These are phyloP conservation scores for Sporobolomyces pararoseus DNA, from an alignment of 768 basidiomycete species.

Conservation along the genomic window DNA sequence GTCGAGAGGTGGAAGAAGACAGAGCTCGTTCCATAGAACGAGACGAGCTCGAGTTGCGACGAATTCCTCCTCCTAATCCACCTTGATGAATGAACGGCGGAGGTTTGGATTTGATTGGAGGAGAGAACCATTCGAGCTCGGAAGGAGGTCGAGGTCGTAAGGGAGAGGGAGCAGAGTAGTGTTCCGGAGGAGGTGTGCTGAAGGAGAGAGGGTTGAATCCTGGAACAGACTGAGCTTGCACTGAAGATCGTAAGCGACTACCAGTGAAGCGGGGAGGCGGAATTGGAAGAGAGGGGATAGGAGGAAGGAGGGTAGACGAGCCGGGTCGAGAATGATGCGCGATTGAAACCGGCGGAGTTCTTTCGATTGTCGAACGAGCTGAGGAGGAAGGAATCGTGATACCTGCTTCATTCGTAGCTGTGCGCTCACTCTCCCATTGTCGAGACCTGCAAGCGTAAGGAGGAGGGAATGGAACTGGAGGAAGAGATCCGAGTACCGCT, in stretches of 20 bases:
- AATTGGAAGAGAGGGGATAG: neutral
- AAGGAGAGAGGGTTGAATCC: neutral
- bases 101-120: neutral
- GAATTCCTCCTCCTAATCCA: neutral
- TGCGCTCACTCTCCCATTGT: neutral
- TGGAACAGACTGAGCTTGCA: too few relatives aligned
- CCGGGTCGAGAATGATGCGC: neutral
- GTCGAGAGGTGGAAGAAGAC: neutral
- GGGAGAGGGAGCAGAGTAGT: neutral
- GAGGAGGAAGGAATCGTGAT: slow-evolving; percentile 3
- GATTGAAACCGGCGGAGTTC: neutral
- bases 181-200: neutral
- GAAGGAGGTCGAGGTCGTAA: neutral
- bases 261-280: neutral
- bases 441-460: neutral
- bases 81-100: neutral
- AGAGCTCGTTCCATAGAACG: neutral
- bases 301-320: neutral
- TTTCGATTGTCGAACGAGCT: neutral
- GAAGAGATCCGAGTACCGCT: too few relatives aligned
- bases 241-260: too few relatives aligned
- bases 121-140: neutral
- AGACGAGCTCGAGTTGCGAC: neutral
- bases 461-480: too few relatives aligned
- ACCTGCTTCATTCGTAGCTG: neutral